Conservation (phyloP, 2,329 filamentous ascomycete species). For the Beauveria brongniartii region DNA sequence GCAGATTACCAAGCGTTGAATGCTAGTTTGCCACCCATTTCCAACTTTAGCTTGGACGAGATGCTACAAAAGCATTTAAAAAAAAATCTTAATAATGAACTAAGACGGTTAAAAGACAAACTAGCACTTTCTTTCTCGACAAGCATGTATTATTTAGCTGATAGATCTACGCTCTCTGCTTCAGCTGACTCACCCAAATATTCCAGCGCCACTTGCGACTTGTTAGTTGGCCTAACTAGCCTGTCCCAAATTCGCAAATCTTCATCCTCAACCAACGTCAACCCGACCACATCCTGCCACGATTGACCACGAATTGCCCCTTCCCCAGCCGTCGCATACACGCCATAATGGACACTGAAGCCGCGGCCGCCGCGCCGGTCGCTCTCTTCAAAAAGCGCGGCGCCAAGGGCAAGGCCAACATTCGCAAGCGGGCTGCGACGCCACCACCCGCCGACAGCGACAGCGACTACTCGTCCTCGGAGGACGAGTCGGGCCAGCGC, state of each 20-base stretch:
- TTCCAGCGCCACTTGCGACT: no score
- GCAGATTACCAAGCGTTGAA: neutral
- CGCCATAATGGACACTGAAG: constrained; percentile 8
- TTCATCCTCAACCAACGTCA: neutral
- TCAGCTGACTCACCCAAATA: no score
- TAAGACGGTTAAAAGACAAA: neutral
- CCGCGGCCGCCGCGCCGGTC: constrained; percentile 37
- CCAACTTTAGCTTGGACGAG: neutral
- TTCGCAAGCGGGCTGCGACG: constrained; percentile 73
- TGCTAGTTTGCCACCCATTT: neutral
- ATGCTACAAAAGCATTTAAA: neutral
- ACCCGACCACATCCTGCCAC: neutral
- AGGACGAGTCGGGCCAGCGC: constrained; percentile 66
- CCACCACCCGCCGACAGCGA: constrained; percentile 63
- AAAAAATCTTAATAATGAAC: neutral
- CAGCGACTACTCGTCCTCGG: constrained; percentile 60
- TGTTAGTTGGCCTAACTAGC: neutral
- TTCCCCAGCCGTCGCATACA: constrained; percentile 2
- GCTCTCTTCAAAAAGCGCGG: constrained; percentile 81
- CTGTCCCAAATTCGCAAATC: neutral
- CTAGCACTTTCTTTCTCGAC: no score
- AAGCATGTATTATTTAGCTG: no score
- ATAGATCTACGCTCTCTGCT: no score
- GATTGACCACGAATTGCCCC: neutral
- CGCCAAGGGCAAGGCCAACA: constrained; percentile 65